Evolutionary conservation across 495 filamentous ascomycete species (phyloP), one percentile per base, ranked within the genome.

Genomic region (Neurospora sp.): DNA sequence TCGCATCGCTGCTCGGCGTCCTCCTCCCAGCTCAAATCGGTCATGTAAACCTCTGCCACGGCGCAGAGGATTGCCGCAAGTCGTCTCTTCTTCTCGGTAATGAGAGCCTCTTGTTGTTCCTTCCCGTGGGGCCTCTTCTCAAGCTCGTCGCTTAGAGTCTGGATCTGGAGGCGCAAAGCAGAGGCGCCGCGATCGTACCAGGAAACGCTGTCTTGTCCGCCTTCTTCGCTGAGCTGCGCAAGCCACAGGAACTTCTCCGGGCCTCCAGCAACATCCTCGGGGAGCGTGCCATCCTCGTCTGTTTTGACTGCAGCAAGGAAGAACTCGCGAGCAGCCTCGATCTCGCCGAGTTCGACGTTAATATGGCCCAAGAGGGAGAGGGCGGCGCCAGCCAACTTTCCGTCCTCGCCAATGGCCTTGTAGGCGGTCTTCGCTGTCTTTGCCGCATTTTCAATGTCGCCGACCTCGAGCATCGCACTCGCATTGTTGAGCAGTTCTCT

Each of bases 11-110:
- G 81, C 80, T 98, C 96, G 2, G 94, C 94, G 74, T 96, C 93
- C 68, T 90, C 89, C 80, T 96, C 93, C 92, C 93, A 97, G 35
- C 92, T 85, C 74, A 99, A 86, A 84, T 99, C 96, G 39, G 94
- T 98, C 96, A 99, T 99, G 80, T 97, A 98, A 40, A 98, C 91
- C 81, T 99, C 96, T 0, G 92, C 89, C 71, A 97, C 90, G 3
- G 91, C 92, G 81, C 96, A 98, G 38, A 99, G 86, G 5, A 94
- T 93, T 74, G 90, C 92, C 1, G 93, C 92, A 44, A 98, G 82
- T 79, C 95, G 94, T 69, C 81, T 84, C 77, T 89, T 89, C 83
- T 94, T 92, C 77, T 96, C 91, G 22, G 85, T 86, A 35, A 90
- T 72, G 20, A 81, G 70, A 9, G 81, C 75, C 45, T 79, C 76